Evolutionary conservation across 495 filamentous ascomycete species (phyloP).

Genomic region (Tirmania nivea): DNA sequence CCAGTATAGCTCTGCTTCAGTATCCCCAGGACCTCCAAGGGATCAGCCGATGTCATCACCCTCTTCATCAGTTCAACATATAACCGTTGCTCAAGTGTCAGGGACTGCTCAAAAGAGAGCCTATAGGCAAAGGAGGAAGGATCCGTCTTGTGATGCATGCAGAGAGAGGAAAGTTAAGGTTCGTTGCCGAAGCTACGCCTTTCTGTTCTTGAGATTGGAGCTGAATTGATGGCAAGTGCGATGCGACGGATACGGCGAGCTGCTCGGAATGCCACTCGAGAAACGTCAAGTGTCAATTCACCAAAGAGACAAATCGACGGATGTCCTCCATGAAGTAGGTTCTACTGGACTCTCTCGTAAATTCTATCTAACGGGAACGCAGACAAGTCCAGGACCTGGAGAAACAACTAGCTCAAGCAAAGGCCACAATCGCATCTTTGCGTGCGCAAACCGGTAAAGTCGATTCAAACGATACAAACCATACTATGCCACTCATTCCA

Average conservation of each 20-base stretch:
- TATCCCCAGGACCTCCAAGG: constrained; percentile 17
- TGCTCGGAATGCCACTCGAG: constrained; percentile 92
- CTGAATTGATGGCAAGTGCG: constrained; percentile 35
- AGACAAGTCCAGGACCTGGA: constrained; percentile 91
- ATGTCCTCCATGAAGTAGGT: constrained; percentile 94
- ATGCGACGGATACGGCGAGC: constrained; percentile 84
- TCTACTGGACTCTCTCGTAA: background rate
- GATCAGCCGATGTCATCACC: constrained; percentile 16
- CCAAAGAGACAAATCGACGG: constrained; percentile 92
- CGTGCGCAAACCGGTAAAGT: constrained; percentile 6
- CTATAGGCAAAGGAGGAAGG: constrained; percentile 83
- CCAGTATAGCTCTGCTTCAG: constrained; percentile 16
- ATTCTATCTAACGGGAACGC: background rate
- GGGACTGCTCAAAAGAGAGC: constrained; percentile 59
- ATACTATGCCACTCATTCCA: constrained; percentile 37
- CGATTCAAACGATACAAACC: background rate
- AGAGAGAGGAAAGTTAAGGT: constrained; percentile 94
- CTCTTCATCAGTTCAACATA: background rate
- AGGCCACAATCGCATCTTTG: constrained; percentile 9
- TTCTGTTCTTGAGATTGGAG: background rate
- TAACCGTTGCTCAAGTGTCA: background rate
- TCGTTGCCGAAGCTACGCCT: constrained; percentile 6
- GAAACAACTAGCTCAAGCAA: constrained; percentile 59
- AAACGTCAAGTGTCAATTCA: constrained; percentile 93
- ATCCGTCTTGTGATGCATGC: constrained; percentile 94